Conservation (phyloP, 2,329 filamentous ascomycete species). For the Bipolaris sorokiniana region DNA sequence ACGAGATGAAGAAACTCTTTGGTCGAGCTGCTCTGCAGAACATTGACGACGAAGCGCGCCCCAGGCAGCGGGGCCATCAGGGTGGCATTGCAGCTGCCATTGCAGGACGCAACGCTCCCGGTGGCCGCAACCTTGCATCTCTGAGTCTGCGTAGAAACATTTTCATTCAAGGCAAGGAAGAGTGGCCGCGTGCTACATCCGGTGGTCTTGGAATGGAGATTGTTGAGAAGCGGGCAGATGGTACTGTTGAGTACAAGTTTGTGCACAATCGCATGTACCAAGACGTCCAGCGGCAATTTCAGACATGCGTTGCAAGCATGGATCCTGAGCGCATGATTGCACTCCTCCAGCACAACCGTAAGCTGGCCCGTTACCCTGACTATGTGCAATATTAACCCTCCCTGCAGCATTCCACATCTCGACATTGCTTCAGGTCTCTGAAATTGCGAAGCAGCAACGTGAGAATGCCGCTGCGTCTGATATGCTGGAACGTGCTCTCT, state of each 20-base stretch:
- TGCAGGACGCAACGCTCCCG: conserved; percentile 61
- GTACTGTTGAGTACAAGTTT: conserved; percentile 76
- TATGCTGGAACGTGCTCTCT: conserved; percentile 86
- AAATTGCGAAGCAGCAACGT: conserved; percentile 88
- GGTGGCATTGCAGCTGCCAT: conserved; percentile 65
- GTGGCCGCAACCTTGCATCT: conserved; percentile 68
- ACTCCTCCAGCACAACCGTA: conserved; percentile 71
- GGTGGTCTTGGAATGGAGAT: conserved; percentile 85
- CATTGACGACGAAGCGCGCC: conserved; percentile 57
- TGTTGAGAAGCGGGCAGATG: conserved; percentile 61
- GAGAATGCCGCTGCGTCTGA: conserved; percentile 87
- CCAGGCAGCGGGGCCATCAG: conserved; percentile 60
- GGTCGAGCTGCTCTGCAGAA: conserved; percentile 68
- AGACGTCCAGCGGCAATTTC: conserved; percentile 76
- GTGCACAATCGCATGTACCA: conserved; percentile 77
- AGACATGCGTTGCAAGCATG: conserved; percentile 78
- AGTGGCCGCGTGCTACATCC: conserved; percentile 80
- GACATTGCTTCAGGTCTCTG: conserved; percentile 89
- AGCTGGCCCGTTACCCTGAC: conserved; percentile 24
- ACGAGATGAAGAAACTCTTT: conserved; percentile 86
- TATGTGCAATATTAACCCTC: conserved; percentile 23
- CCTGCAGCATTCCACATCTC: conserved; percentile 83
- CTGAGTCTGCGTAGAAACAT: conserved; percentile 77
- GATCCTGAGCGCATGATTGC: conserved; percentile 83
- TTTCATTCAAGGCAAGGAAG: conserved; percentile 84